These are phyloP conservation scores for Microsporum ferrugineum DNA, from an alignment of 2,329 filamentous ascomycete genomes.

Conservation along the genomic window DNA sequence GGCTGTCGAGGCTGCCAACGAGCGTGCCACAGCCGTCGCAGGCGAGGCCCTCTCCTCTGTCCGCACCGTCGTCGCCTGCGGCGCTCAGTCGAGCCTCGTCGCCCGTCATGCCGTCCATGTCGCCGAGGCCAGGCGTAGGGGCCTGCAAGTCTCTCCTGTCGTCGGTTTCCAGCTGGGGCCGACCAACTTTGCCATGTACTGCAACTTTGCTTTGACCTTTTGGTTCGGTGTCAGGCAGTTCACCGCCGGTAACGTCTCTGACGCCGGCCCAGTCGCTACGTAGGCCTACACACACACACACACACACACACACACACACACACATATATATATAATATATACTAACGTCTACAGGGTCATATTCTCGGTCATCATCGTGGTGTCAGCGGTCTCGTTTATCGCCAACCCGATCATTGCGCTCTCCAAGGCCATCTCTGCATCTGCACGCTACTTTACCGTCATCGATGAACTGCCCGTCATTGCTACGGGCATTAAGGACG, in stretches of 20 bases:
- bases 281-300: conserved; percentile 9
- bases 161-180: conserved; percentile 25
- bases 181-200: conserved; percentile 29
- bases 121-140: conserved; percentile 26
- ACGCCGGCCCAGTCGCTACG: conserved; percentile 30
- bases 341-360: conserved; percentile 21
- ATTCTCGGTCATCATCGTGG: conserved; percentile 23
- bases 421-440: conserved; percentile 25
- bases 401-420: conserved; percentile 25
- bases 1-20: conserved; percentile 28
- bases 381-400: conserved; percentile 11
- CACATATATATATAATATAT: not conserved
- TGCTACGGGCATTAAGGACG: conserved; percentile 34
- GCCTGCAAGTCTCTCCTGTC: conserved; percentile 20
- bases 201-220: conserved; percentile 27
- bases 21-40: conserved; percentile 29
- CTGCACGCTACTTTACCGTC: conserved; percentile 24
- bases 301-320: not conserved
- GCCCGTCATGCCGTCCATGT: conserved; percentile 29
- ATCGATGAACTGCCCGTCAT: conserved; percentile 21
- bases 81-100: conserved; percentile 29
- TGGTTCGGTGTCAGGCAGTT: conserved; percentile 30
- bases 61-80: conserved; percentile 36
- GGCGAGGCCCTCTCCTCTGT: conserved; percentile 34
- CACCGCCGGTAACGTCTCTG: conserved; percentile 23